Base-by-base conservation (phyloP, 2,329 filamentous ascomycete species). In the Scytalidium lignicola region DNA sequence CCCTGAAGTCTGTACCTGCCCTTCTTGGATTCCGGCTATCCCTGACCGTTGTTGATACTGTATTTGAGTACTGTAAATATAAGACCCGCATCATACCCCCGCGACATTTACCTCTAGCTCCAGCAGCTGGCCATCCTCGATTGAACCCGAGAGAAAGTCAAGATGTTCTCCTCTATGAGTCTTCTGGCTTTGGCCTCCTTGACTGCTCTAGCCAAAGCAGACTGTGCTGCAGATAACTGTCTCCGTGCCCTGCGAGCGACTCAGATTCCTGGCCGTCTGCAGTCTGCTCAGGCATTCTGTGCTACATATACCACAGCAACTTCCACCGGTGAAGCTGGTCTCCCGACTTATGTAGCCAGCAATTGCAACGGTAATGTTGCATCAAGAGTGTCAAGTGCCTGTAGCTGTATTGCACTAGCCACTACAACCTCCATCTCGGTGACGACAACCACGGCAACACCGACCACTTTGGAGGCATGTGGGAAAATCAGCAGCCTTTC, bases 141-240 rank as follows among this genome's bases (percentile, higher is more conserved):
- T 37, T 17, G n/a, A 37, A 15, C 32, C 6, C 32, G n/a, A 37
- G 12, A 4, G 32, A 37, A 37, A 17, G 23, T 26, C 32, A 37
- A 17, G 32, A 37, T 37, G 32, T 37, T 37, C 6, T 13, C 10
- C 10, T 37, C 32, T 37, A 5, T 37, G 32, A 17, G 32, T 13
- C 32, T 37, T n/a, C 15, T 37, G n/a, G 32, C 32, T 17, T 17
- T 37, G 12, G 12, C n/a, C 32, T 37, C 32, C 4, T 17, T 37
- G 12, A 37, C 32, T 37, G 32, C n/a, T 37, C 10, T 17, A 17
- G 32, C n/a, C 7, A 37, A 17, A 4, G 51, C 43, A n/a, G 46
- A 51, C 13, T 67, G 66, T 58, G 54, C 56, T 48, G 64, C 65
- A 43, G 67, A 70, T 57, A 66, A 68, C 54, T 70, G 68, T 57